phyloP scores from a whole-genome alignment of 129 eudicot species.

The Mikania micrantha region DNA sequence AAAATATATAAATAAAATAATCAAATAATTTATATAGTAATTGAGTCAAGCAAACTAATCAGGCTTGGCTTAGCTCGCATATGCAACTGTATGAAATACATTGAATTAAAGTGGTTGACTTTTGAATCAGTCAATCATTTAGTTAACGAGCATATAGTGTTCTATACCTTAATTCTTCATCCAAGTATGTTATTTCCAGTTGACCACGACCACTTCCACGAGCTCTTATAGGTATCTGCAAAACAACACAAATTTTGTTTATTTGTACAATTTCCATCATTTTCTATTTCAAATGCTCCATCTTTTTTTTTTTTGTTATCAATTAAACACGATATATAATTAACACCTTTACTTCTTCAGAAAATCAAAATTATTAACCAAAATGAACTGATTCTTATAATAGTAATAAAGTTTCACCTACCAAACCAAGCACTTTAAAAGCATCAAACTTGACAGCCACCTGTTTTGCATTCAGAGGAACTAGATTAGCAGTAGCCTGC shows the following conservation, averaged over 20 bases:
- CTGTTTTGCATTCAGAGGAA: slow-evolving; percentile 63
- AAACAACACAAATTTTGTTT: not conserved
- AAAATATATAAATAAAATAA: no score
- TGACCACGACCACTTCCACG: slow-evolving; percentile 76
- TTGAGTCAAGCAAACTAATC: no score
- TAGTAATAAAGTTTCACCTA: slow-evolving; percentile 22
- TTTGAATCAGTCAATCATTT: not conserved
- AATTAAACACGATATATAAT: not conserved
- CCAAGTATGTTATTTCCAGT: slow-evolving; percentile 84
- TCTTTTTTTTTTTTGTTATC: not conserved
- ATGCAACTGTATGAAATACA: not conserved
- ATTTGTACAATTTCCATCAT: not conserved
- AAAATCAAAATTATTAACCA: not conserved
- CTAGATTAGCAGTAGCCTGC: slow-evolving; percentile 90
- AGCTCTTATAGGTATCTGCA: slow-evolving; percentile 82
- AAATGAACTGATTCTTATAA: not conserved
- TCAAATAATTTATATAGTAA: no score
- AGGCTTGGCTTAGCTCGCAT: no score
- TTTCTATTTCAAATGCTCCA: not conserved
- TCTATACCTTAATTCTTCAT: slow-evolving; percentile 72
- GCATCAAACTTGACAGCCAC: slow-evolving; percentile 85
- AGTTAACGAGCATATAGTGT: not conserved
- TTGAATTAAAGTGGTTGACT: not conserved
- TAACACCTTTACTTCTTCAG: not conserved
- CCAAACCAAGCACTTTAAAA: slow-evolving; percentile 73